These are phyloP conservation scores for Globisporangium polare DNA, from an alignment of 352 stramenopile species.

Conservation along the genomic window DNA sequence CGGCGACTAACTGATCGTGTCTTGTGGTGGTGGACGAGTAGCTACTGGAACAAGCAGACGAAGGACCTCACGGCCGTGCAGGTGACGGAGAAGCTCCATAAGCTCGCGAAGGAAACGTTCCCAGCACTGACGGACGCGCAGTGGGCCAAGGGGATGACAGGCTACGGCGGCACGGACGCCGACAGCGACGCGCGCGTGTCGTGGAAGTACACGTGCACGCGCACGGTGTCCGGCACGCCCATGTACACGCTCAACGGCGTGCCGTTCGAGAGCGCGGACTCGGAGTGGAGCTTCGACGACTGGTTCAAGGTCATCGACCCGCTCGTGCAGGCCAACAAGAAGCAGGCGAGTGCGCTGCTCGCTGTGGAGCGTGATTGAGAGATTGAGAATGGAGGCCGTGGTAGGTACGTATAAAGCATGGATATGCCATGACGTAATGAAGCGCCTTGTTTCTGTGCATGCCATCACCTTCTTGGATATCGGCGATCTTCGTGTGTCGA, in stretches of 20 bases:
- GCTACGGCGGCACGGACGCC: constrained; percentile 65
- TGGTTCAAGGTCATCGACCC: constrained; percentile 56
- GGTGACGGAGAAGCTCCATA: constrained; percentile 53
- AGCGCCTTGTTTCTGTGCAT: too few species aligned
- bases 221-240: constrained; percentile 65
- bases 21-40: constrained; percentile 11
- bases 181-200: constrained; percentile 52
- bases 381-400: too few species aligned
- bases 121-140: constrained; percentile 52
- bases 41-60: constrained; percentile 80
- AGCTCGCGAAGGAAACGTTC: constrained; percentile 68
- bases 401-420: too few species aligned
- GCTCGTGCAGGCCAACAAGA: constrained; percentile 28
- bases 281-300: constrained; percentile 43
- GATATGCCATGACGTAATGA: too few species aligned
- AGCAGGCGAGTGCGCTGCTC: background rate
- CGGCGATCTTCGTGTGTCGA: too few species aligned
- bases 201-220: constrained; percentile 83
- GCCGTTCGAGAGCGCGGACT: constrained; percentile 38
- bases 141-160: constrained; percentile 70
- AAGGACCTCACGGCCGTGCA: constrained; percentile 70
- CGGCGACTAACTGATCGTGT: background rate
- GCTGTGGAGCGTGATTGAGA: background rate
- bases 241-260: constrained; percentile 82
- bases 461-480: too few species aligned